Evolutionary conservation across 768 basidiomycete genomes (phyloP), one percentile per base, ranked within the genome.

Genomic region (Termitomyces sp.): DNA sequence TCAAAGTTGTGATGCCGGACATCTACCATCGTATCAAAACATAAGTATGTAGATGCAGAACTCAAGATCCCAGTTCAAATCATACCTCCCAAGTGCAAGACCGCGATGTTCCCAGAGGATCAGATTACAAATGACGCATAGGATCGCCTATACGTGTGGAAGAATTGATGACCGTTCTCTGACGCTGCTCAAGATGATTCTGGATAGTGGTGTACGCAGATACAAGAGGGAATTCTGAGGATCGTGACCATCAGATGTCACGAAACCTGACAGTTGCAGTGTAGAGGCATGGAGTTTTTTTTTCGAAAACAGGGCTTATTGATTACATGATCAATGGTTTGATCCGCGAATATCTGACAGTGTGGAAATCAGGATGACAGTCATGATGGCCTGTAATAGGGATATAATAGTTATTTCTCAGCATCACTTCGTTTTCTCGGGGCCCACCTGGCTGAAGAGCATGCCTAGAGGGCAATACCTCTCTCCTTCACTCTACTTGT

Each of bases 1-100:
- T 60, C 5, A 60, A 42, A 50, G 62, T 44, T 26, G 44, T 57
- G n/a, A 54, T 57, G 35, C 63, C 60, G 17, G 41, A 46, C 63
- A 64, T 62, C 56, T 35, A 5, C 14, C 35, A 35, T 12, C 30
- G 30, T 5, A 33, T n/a, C 42, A 28, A 45, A 28, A 35, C 42
- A 33, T 46, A 8, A 33, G 37, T 30, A 30, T 30, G 54, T n/a
- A 28, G 23, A 40, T 23, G 37, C 23, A 19, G 37, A 28, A 40
- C 3, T 26, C 9, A 38, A 17, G 26, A 23, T 23, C 10, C 26
- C 37, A 40, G 15, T n/a, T 30, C 19, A 9, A 26, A 17, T 38
- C 15, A 50, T 50, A 50, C 49, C 21, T 26, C 35, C 4, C 30
- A 30, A 1, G 5, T 19, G 10, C 14, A 41, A 31, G 17, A n/a